Evolutionary conservation across 345 rosid genomes (phyloP).

Genomic region (Boechera stricta): DNA sequence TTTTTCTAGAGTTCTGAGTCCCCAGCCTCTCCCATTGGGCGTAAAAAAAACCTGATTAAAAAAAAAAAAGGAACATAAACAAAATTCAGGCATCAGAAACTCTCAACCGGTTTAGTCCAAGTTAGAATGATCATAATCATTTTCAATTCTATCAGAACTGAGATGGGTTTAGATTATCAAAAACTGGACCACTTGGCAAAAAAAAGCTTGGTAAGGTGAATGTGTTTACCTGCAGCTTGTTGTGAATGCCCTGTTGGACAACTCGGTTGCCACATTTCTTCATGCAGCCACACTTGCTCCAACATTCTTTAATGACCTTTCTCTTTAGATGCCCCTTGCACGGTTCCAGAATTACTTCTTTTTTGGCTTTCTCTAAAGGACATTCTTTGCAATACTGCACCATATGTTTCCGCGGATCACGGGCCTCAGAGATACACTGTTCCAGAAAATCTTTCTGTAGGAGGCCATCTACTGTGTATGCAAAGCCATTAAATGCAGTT

Average conservation of each 20-base stretch:
- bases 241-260: constrained; percentile 80
- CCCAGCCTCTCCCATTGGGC: constrained; percentile 85
- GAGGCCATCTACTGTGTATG: constrained; percentile 64
- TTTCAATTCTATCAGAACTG: background rate
- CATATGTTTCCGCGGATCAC: constrained; percentile 57
- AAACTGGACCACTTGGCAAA: background rate
- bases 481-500: constrained; percentile 51
- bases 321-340: constrained; percentile 93
- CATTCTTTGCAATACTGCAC: constrained; percentile 67
- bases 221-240: constrained; percentile 71
- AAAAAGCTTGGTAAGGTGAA: constrained; percentile 1
- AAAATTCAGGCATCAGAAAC: constrained; percentile 7
- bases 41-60: constrained; percentile 68
- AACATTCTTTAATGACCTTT: constrained; percentile 80
- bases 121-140: constrained; percentile 19
- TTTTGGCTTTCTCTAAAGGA: constrained; percentile 69
- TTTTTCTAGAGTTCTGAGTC: constrained; percentile 67
- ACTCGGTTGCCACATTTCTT: constrained; percentile 86
- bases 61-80: background rate
- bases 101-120: constrained; percentile 4
- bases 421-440: constrained; percentile 62
- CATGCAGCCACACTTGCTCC: constrained; percentile 88
- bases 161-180: background rate
- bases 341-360: constrained; percentile 56
- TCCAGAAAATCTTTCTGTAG: constrained; percentile 67